Percentiles rank a stretch among this genome's conserved stretches.
Conservation (phyloP, 2,329 filamentous ascomycete species). For the Diaporthe citriasiana region DNA sequence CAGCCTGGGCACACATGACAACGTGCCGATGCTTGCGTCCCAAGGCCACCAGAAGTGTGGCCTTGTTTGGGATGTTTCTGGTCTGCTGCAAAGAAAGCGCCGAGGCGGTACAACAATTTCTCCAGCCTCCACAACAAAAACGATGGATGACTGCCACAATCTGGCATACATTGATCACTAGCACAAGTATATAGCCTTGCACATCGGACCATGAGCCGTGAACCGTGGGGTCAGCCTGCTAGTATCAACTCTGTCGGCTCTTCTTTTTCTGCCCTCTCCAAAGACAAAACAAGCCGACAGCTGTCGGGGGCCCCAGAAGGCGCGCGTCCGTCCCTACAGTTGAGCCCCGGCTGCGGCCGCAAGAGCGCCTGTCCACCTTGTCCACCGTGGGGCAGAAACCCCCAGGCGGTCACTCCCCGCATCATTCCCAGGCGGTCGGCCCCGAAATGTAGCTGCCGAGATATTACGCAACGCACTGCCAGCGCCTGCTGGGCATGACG, state of each 20-base stretch:
- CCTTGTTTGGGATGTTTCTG: constrained; percentile 15
- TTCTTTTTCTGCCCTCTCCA: constrained; percentile 10
- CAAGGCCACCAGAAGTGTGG: constrained; percentile 33
- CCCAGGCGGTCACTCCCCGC: constrained; percentile 2
- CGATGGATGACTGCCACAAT: constrained; percentile 5
- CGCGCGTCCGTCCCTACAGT: background rate
- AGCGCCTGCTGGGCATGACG: constrained; percentile 29
- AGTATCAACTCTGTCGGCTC: constrained; percentile 33
- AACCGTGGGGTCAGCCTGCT: constrained; percentile 7
- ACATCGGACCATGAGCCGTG: constrained; percentile 4
- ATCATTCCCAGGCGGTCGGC: constrained; percentile 14
- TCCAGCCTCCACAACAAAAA: background rate
- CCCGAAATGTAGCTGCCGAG: constrained; percentile 29
- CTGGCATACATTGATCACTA: constrained; percentile 10
- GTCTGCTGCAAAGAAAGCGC: constrained; percentile 1
- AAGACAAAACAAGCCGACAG: background rate
- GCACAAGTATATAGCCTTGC: constrained; percentile 8
- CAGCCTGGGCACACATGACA: constrained; percentile 17
- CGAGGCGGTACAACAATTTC: constrained; percentile 11
- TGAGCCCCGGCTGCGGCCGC: background rate
- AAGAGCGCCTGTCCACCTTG: background rate
- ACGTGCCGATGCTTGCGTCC: constrained; percentile 1
- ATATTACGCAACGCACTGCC: constrained; percentile 28
- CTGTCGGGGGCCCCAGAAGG: background rate
- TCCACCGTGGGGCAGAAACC: background rate